These are phyloP conservation scores for Musa troglodytarum DNA, from an alignment of 176 grass and related monocot species.

Conservation along the genomic window DNA sequence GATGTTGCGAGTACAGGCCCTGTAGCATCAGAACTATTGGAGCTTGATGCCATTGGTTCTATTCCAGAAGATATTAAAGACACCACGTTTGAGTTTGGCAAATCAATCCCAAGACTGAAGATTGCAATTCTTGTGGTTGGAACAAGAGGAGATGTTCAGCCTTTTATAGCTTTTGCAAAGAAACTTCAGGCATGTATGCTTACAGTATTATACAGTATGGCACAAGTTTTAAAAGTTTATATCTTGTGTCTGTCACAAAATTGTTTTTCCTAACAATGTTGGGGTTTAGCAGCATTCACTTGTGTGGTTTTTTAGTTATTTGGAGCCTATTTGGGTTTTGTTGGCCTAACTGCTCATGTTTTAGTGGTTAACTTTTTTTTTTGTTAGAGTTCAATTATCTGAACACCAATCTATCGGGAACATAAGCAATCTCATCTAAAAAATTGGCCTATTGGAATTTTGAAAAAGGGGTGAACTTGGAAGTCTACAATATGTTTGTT, in stretches of 20 bases:
- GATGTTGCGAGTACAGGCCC: constrained; percentile 50
- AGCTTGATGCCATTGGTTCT: constrained; percentile 75
- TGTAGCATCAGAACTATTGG: constrained; percentile 73
- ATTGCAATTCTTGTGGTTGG: constrained; percentile 96
- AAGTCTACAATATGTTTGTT: background rate
- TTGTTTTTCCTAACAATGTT: background rate
- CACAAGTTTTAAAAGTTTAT: background rate
- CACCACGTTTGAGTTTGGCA: constrained; percentile 35
- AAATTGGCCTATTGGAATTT: background rate
- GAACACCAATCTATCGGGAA: background rate
- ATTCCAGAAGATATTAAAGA: constrained; percentile 29
- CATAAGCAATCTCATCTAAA: background rate
- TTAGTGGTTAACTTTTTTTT: background rate
- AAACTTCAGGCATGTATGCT: constrained; percentile 65
- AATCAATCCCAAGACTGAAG: constrained; percentile 83
- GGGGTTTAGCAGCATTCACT: background rate
- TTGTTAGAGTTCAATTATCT: background rate
- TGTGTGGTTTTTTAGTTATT: background rate
- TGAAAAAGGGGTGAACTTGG: background rate
- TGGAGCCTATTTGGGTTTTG: background rate
- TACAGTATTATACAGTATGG: background rate
- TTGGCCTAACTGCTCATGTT: background rate
- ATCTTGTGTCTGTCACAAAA: background rate
- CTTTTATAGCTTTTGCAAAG: constrained; percentile 98
- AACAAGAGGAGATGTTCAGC: constrained; percentile 95